Conservation (phyloP, 257 asterid species). For the Echium plantagineum region DNA sequence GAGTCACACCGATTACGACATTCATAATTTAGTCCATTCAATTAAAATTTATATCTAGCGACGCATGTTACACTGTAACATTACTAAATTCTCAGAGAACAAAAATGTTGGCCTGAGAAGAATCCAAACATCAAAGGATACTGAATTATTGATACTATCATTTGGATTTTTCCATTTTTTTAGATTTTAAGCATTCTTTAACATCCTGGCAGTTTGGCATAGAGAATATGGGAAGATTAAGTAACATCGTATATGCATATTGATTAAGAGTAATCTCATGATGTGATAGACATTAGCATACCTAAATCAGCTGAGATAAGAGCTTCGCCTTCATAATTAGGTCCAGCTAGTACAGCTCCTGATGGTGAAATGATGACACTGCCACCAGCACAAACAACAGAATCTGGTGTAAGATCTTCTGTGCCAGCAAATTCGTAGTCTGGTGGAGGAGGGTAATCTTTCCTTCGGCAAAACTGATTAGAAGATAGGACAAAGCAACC, state of each 20-base stretch:
- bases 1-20: neutral
- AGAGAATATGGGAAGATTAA: neutral
- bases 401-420: constrained; percentile 71
- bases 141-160: neutral
- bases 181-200: neutral
- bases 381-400: constrained; percentile 91
- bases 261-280: too few relatives aligned
- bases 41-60: neutral
- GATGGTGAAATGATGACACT: constrained; percentile 89
- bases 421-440: constrained; percentile 59
- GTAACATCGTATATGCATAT: neutral
- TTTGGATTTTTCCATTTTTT: neutral
- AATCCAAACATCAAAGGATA: neutral
- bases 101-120: neutral
- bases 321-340: constrained; percentile 87
- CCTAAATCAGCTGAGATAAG: constrained; percentile 94
- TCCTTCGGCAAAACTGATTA: constrained; percentile 88
- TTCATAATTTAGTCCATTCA: neutral
- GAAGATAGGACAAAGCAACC: constrained; percentile 92
- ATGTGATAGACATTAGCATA: constrained; percentile 7
- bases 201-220: neutral
- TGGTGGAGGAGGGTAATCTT: constrained; percentile 92
- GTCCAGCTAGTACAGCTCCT: constrained; percentile 84
- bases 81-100: neutral
- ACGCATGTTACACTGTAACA: too few relatives aligned